phyloP scores from a whole-genome alignment of 1,284 basidiomycete genomes.

The Ustilago cynodontis region DNA sequence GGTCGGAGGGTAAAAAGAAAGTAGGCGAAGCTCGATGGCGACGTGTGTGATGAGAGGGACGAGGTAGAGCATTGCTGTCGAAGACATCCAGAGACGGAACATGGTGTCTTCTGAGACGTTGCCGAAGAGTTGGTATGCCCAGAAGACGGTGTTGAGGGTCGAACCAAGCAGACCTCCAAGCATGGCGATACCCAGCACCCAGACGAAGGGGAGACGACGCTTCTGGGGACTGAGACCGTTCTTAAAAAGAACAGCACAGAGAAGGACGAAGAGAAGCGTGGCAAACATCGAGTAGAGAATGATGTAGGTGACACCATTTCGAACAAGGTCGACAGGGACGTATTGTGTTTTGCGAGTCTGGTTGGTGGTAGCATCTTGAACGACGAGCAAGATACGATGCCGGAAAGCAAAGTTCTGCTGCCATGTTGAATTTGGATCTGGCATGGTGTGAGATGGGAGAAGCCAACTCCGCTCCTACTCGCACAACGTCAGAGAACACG shows the following conservation, averaged over 20 bases:
- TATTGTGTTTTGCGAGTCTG: conserved; percentile 19
- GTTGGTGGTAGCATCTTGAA: conserved; percentile 22
- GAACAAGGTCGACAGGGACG: conserved; percentile 46
- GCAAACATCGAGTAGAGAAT: conserved; percentile 59
- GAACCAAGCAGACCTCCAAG: conserved; percentile 51
- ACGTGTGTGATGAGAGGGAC: conserved; percentile 52
- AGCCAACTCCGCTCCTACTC: conserved; percentile 1
- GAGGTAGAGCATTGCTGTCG: conserved; percentile 50
- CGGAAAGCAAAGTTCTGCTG: conserved; percentile 25
- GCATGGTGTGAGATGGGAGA: conserved; percentile 13
- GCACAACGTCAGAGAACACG: neutral
- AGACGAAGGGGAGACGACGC: conserved; percentile 43
- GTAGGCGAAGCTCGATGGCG: conserved; percentile 50
- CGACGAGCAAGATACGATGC: conserved; percentile 36
- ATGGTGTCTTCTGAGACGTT: conserved; percentile 31
- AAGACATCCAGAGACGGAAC: conserved; percentile 50
- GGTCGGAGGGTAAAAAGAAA: conserved; percentile 52
- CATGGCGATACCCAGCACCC: conserved; percentile 52
- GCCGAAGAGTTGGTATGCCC: conserved; percentile 54
- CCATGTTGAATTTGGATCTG: neutral
- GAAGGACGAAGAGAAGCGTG: conserved; percentile 54
- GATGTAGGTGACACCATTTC: conserved; percentile 55
- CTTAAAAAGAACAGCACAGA: conserved; percentile 53
- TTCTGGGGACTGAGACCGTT: conserved; percentile 50
- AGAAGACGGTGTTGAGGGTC: conserved; percentile 55